Evolutionary conservation across 495 filamentous ascomycete species (phyloP).

Genomic region (Xanthoparmelia taractica): DNA sequence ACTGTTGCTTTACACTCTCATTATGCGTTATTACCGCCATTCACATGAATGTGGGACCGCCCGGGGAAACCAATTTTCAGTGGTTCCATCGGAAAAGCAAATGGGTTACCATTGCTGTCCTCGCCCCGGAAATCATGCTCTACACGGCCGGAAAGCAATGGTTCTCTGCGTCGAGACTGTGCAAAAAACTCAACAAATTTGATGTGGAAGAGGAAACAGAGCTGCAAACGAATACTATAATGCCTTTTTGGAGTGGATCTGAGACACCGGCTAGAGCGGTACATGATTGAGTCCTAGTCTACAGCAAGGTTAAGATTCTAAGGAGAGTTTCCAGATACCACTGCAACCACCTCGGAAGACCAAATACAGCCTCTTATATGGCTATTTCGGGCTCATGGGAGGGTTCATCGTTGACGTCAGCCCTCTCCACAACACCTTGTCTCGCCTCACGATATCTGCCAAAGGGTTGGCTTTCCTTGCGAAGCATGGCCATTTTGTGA

Average conservation of each 20-base stretch:
- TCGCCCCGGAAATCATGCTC: conserved; percentile 19
- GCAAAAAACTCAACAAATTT: conserved; percentile 1
- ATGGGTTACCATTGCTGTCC: conserved; percentile 17
- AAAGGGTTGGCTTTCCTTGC: conserved; percentile 18
- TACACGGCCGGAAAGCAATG: conserved; percentile 15
- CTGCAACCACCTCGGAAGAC: neutral
- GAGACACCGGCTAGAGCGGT: neutral
- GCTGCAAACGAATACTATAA: neutral
- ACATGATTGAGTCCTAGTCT: neutral
- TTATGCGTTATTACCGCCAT: conserved; percentile 32
- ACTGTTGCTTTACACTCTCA: conserved; percentile 29
- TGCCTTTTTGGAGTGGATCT: conserved; percentile 4
- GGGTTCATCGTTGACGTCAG: conserved; percentile 30
- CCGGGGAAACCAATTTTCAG: conserved; percentile 1
- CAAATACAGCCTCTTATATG: conserved; percentile 20
- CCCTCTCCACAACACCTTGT: conserved; percentile 18
- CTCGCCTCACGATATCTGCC: conserved; percentile 21
- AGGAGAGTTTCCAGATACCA: neutral
- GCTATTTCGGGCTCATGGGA: conserved; percentile 37
- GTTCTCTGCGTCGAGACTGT: conserved; percentile 8
- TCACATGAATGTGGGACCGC: conserved; percentile 27
- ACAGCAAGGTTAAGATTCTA: neutral
- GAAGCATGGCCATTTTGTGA: conserved; percentile 15
- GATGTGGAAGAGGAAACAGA: neutral
- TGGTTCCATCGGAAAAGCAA: conserved; percentile 11